phyloP scores from a whole-genome alignment of 2,329 filamentous ascomycete genomes.

The Fusarium secorum region DNA sequence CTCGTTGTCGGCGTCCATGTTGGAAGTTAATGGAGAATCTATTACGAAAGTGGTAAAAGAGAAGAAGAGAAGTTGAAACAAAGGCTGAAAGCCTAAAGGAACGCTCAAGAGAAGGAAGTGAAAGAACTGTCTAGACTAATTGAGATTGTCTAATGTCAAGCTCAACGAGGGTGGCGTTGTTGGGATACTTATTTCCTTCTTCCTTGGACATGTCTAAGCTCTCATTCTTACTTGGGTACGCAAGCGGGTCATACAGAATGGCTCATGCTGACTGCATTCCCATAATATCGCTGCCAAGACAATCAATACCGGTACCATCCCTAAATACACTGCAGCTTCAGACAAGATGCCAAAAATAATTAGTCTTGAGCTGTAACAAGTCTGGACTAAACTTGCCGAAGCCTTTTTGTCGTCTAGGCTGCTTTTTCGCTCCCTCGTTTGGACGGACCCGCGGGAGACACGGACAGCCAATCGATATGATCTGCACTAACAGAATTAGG shows the following conservation, averaged over 20 bases:
- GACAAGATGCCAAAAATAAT: neutral
- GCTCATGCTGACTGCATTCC: slow-evolving; percentile 6
- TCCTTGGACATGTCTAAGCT: neutral
- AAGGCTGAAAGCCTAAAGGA: neutral
- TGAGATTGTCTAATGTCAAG: neutral
- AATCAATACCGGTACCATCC: neutral
- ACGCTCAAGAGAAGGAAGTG: neutral
- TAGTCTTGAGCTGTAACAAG: accelerated
- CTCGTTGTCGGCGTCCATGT: slow-evolving; percentile 5
- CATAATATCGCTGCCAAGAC: neutral
- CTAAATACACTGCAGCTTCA: neutral
- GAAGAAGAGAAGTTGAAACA: neutral
- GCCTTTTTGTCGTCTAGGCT: neutral
- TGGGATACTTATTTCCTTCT: neutral
- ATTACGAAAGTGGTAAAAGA: neutral
- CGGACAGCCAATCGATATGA: slow-evolving; percentile 10
- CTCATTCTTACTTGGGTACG: neutral
- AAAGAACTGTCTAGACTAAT: neutral
- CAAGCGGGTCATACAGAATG: neutral
- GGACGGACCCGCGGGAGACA: neutral
- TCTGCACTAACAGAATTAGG: neutral
- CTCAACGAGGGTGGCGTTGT: neutral
- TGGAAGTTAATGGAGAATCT: neutral
- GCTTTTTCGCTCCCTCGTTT: neutral
- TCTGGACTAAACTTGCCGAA: accelerated